phyloP scores from a whole-genome alignment of 1,284 basidiomycete genomes.

The Peniophora sp. region DNA sequence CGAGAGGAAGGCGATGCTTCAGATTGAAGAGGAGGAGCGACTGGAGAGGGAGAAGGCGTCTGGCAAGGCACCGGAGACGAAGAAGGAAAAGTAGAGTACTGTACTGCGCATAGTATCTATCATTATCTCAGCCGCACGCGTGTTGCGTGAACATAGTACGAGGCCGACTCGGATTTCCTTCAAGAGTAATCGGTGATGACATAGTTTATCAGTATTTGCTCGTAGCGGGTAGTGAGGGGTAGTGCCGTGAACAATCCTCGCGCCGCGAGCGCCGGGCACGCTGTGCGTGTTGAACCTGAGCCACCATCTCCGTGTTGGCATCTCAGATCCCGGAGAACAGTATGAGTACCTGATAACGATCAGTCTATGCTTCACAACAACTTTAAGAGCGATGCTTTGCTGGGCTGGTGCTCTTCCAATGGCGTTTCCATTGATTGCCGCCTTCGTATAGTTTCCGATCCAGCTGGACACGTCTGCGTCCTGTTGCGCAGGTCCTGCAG shows the following conservation, averaged over 20 bases:
- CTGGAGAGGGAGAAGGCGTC: conserved; percentile 17
- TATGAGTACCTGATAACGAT: too few species aligned
- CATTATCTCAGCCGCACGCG: too few species aligned
- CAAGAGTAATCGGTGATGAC: neutral
- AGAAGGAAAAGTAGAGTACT: conserved; percentile 26
- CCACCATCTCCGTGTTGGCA: neutral
- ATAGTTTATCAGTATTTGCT: neutral
- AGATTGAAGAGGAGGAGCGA: conserved; percentile 28
- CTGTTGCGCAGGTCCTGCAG: neutral
- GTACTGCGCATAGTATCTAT: neutral
- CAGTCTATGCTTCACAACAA: neutral
- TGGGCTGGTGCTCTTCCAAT: conserved; percentile 40
- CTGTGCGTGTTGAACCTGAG: neutral
- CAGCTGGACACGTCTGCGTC: conserved; percentile 4
- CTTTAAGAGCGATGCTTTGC: conserved; percentile 14
- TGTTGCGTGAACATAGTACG: neutral
- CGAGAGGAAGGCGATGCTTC: conserved; percentile 54
- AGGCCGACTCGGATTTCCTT: neutral
- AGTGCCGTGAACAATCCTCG: neutral
- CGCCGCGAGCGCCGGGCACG: neutral
- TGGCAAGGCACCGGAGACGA: conserved; percentile 15
- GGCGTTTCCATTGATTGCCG: conserved; percentile 37
- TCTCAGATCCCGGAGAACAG: too few species aligned
- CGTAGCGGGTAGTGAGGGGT: neutral
- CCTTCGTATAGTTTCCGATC: conserved; percentile 25